phyloP scores from a whole-genome alignment of 345 rosid species.

The Moricandia moricandioides region DNA sequence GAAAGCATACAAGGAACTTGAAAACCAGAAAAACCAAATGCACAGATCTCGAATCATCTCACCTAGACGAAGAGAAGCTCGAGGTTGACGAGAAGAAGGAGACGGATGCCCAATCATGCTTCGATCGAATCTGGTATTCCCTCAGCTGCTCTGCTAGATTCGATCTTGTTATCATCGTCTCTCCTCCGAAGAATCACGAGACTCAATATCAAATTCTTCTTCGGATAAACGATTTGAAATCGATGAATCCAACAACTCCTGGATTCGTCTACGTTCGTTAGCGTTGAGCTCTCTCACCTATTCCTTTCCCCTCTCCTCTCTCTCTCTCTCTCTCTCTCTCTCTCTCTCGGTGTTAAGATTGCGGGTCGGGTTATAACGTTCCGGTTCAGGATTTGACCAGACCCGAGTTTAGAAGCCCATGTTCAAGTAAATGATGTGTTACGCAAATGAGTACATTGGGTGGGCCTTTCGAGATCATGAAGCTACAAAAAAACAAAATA shows the following conservation, averaged over 20 bases:
- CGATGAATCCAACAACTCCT: conserved; percentile 3
- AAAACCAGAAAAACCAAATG: background rate
- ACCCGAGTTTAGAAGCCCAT: conserved; percentile 22
- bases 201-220: background rate
- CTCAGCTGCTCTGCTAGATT: conserved; percentile 92
- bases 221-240: background rate
- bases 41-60: conserved; percentile 34
- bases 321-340: background rate
- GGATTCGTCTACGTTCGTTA: conserved; percentile 10
- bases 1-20: background rate
- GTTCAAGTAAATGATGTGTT: conserved; percentile 9
- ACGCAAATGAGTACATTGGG: conserved; percentile 6
- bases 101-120: conserved; percentile 93
- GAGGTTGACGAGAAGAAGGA: conserved; percentile 89
- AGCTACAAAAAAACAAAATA: background rate
- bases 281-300: conserved; percentile 19
- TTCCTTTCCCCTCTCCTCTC: background rate
- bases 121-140: conserved; percentile 96
- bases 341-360: background rate
- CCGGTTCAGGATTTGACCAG: conserved; percentile 1
- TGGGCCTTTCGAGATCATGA: conserved; percentile 19
- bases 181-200: conserved; percentile 19
- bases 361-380: conserved; percentile 32
- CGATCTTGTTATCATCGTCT: conserved; percentile 87
- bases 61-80: conserved; percentile 69